Base-by-base conservation (phyloP, 495 filamentous ascomycete species). In the Penicillium coffeae region DNA sequence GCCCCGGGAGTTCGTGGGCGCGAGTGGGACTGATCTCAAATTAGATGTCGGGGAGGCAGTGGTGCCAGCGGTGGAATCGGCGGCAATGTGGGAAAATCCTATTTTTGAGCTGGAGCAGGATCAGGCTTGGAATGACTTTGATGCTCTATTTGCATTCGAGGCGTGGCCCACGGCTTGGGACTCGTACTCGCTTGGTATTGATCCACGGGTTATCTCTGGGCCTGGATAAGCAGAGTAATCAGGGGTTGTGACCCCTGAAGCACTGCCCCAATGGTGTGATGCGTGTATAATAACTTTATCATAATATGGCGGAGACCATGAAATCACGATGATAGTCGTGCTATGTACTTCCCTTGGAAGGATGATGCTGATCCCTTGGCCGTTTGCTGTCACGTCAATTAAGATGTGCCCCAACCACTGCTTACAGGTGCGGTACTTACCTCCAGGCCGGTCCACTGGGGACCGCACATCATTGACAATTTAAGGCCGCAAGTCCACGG, bases 81-180 rank as follows among this genome's bases (percentile, higher is more conserved):
- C 38, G 40, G 42, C 37, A 47, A 32, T 2, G 32, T 40, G 40
- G 40, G 27, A 9, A 9, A 22, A 40, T 41, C n/a, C 3, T 13
- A n/a, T 22, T 4, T 30, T 30, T 30, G 25, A 30, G n/a, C n/a
- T n/a, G n/a, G 10, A 30, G 10, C 25, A 22, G 48, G 49, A 54
- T 16, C 32, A 22, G 42, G 42, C 45, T 13, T 72, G 67, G 67
- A 72, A 72, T 59, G 64, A 65, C 8, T 72, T 72, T 48, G 69
- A 72, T 51, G 49, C 48, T 25, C 52, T 69, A 48, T 54, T 72
- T 44, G 69, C 65, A n/a, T n/a, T n/a, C 37, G 58, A 52, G 36
- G 35, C 25, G 18, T 50, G 33, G 40, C 48, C 46, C 9, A 1
- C 7, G n/a, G 15, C n/a, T 47, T 30, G 34, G 33, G 57, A 57